Evolutionary conservation across 192 early-diverging fungal species (phyloP).

Genomic region (Diversispora eburnea): DNA sequence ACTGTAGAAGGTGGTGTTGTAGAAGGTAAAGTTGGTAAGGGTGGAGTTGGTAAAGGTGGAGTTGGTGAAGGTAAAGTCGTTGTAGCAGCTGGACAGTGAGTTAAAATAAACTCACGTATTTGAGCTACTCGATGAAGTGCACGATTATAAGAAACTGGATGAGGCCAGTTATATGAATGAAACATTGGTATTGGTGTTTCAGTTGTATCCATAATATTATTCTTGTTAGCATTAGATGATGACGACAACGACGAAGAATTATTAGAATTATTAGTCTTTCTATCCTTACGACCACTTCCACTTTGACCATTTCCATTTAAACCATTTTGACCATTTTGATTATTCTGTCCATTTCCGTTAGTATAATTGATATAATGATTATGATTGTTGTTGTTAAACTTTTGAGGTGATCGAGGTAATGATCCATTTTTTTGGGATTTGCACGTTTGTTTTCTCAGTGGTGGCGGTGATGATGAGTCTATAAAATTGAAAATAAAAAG

Average conservation of each 20-base stretch:
- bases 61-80: too few relatives aligned
- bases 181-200: not conserved
- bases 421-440: not conserved
- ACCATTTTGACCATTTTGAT: not conserved
- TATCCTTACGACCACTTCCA: not conserved
- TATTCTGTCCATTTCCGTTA: too few relatives aligned
- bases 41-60: too few relatives aligned
- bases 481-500: not conserved
- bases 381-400: not conserved
- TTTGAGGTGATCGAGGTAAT: not conserved
- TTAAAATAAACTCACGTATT: constrained; percentile 12
- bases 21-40: too few relatives aligned
- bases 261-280: too few relatives aligned
- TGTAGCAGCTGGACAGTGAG: not conserved
- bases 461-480: not conserved
- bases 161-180: not conserved
- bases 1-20: too few relatives aligned
- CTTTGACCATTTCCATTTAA: not conserved
- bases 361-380: too few relatives aligned
- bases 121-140: not conserved
- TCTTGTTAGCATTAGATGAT: not conserved
- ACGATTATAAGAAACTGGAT: constrained; percentile 1
- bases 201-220: not conserved
- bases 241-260: not conserved
- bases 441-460: not conserved